A percentile compares a stretch with the other conserved stretches of the same genome.
phyloP scores from a whole-genome alignment of 495 filamentous ascomycete genomes.

The Glonium stellatum region DNA sequence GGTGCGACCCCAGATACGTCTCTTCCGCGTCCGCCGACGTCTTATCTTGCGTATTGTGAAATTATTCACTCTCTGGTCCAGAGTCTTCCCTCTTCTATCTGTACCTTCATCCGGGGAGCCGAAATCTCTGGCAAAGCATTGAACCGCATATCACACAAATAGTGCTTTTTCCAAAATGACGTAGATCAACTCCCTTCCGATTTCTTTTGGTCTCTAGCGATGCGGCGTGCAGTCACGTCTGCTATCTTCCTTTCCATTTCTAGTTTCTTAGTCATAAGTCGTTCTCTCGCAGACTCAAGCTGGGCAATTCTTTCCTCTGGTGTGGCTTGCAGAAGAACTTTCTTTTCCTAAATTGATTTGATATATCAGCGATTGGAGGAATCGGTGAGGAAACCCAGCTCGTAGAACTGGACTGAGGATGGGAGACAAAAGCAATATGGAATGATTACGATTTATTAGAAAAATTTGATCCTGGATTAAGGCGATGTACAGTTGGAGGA shows the following conservation, averaged over 20 bases:
- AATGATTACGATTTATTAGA: too few relatives aligned
- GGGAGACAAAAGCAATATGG: background rate
- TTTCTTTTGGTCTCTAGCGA: background rate
- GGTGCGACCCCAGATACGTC: too few relatives aligned
- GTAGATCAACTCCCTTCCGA: background rate
- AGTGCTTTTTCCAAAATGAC: too few relatives aligned
- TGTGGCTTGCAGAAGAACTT: slow-evolving; percentile 36
- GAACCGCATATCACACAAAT: too few relatives aligned
- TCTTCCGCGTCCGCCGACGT: too few relatives aligned
- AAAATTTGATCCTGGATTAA: background rate
- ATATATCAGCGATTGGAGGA: slow-evolving; percentile 1
- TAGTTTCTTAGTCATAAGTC: background rate
- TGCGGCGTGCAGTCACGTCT: background rate
- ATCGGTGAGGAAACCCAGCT: background rate
- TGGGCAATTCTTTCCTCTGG: slow-evolving; percentile 48
- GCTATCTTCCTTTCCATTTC: slow-evolving; percentile 6
- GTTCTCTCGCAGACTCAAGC: slow-evolving; percentile 34
- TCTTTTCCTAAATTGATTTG: slow-evolving; percentile 10
- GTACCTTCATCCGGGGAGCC: too few relatives aligned
- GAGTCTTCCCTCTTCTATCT: too few relatives aligned
- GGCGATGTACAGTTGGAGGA: background rate
- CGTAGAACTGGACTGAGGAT: background rate
- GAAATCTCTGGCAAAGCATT: too few relatives aligned
- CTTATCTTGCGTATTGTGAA: too few relatives aligned
- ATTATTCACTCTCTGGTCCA: too few relatives aligned